These are phyloP conservation scores for Pseudisothecium myosuroides DNA, from an alignment of 225 moss, liverwort and hornwort genomes.

Conservation along the genomic window DNA sequence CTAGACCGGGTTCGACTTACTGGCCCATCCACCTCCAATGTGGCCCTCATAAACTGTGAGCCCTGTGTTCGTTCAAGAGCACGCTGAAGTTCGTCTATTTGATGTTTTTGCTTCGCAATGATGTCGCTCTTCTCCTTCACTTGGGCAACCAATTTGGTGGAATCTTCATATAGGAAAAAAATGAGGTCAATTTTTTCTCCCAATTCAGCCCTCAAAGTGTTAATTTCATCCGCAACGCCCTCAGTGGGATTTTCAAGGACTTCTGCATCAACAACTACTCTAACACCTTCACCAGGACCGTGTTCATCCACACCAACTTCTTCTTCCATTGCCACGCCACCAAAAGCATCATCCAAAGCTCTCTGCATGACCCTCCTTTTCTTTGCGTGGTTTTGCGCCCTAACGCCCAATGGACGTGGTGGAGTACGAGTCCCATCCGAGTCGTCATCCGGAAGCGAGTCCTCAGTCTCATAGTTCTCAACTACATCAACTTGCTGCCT, in stretches of 20 bases:
- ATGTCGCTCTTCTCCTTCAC: background rate
- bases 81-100: accelerated
- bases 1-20: accelerated
- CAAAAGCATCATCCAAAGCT: background rate
- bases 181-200: background rate
- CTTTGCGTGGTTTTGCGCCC: accelerated
- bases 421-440: background rate
- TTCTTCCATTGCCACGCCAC: accelerated
- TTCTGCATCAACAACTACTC: background rate
- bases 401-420: background rate
- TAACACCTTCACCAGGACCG: background rate
- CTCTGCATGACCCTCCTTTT: background rate
- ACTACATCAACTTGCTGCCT: background rate
- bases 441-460: accelerated
- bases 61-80: background rate
- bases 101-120: background rate
- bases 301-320: background rate
- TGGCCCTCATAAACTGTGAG: accelerated
- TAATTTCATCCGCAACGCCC: accelerated
- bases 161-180: background rate
- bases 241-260: background rate
- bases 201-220: background rate
- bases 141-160: background rate
- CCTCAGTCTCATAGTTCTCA: accelerated
- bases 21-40: background rate